phyloP scores from a whole-genome alignment of 257 asterid species.

The Solanum pimpinellifolium region DNA sequence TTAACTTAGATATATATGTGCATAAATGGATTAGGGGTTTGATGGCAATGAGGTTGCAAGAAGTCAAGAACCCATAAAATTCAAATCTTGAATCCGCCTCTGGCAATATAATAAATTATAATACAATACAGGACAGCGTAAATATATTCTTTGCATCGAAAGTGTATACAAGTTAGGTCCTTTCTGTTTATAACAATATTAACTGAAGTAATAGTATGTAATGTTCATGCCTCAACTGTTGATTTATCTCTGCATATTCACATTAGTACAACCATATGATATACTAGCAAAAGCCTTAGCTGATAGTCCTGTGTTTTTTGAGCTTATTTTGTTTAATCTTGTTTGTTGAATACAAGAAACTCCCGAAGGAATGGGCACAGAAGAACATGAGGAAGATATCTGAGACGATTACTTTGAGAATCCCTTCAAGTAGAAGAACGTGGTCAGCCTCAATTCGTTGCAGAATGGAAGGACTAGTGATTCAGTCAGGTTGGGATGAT shows the following conservation, averaged over 20 bases:
- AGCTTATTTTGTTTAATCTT: neutral
- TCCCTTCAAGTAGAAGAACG: neutral
- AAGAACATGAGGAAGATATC: neutral
- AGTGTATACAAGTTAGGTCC: neutral
- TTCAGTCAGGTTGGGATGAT: neutral
- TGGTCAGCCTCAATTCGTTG: neutral
- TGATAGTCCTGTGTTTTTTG: neutral
- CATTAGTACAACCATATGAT: neutral
- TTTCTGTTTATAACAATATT: neutral
- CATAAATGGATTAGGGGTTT: neutral
- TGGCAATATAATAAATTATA: neutral
- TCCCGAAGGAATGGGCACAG: neutral
- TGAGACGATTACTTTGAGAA: neutral
- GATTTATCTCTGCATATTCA: neutral
- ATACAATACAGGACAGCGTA: neutral
- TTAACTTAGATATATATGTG: neutral
- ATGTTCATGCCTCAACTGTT: neutral
- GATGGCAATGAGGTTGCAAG: neutral
- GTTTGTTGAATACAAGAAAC: neutral
- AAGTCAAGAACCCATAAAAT: neutral
- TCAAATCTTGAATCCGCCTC: neutral
- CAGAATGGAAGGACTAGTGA: neutral
- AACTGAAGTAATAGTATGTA: neutral
- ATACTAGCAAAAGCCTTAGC: neutral
- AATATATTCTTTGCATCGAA: neutral